phyloP scores from a whole-genome alignment of 2,329 filamentous ascomycete species.

The Chaetomiaceae sp. region DNA sequence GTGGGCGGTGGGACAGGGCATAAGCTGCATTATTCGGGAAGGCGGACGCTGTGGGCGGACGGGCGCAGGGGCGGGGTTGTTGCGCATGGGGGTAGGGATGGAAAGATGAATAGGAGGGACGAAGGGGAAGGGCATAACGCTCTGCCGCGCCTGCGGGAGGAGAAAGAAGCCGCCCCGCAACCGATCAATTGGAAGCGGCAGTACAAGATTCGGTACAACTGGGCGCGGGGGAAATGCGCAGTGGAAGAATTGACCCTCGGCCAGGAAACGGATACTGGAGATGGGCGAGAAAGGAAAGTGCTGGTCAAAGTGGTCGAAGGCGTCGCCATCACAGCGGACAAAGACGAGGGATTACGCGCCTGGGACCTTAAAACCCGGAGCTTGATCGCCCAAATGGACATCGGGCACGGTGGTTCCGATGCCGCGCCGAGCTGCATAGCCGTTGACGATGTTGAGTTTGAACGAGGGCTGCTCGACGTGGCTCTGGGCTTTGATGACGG shows the following conservation, averaged over 20 bases:
- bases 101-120: slow-evolving; percentile 25
- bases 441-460: slow-evolving; percentile 51
- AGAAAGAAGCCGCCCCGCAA: slow-evolving; percentile 33
- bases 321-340: slow-evolving; percentile 72
- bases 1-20: slow-evolving; percentile 25
- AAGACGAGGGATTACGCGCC: slow-evolving; percentile 63
- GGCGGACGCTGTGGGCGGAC: slow-evolving; percentile 43
- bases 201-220: slow-evolving; percentile 86
- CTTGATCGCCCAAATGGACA: slow-evolving; percentile 49
- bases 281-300: slow-evolving; percentile 51
- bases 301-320: slow-evolving; percentile 75
- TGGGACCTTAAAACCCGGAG: slow-evolving; percentile 68
- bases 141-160: too few species aligned
- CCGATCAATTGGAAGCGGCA: slow-evolving; percentile 79
- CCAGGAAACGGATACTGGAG: slow-evolving; percentile 28
- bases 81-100: background rate
- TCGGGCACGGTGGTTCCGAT: slow-evolving; percentile 31
- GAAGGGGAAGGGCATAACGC: background rate
- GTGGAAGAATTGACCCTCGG: slow-evolving; percentile 65
- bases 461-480: slow-evolving; percentile 50
- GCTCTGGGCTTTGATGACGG: slow-evolving; percentile 69
- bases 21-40: slow-evolving; percentile 44
- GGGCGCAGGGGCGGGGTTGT: slow-evolving; percentile 41
- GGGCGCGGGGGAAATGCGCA: slow-evolving; percentile 76
- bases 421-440: slow-evolving; percentile 58